Evolutionary conservation across 2,329 filamentous ascomycete species (phyloP), one percentile per base, ranked within the genome.

Genomic region (Claviceps capensis): DNA sequence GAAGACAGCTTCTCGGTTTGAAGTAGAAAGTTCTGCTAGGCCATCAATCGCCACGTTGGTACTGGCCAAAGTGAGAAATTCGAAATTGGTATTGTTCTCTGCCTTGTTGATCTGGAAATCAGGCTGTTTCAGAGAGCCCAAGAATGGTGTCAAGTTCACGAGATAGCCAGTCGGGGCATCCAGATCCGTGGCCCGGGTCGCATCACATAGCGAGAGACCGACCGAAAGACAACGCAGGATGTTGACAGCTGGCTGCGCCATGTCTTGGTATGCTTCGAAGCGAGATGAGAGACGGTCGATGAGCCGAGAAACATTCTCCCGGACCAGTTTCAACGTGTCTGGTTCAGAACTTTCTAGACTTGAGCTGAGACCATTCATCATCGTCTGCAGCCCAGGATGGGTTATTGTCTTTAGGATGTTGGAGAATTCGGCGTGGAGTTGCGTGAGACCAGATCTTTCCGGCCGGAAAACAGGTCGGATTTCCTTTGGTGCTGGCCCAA

Each of bases 221-320:
- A 95, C 72, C 57, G 85, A 80, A 9, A 97, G 71, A 58, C 87
- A 87, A 53, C 85, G 81, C 44, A 97, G 72, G 56, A 96, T 85
- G 50, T 85, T 87, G 45, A 88, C 75, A 11, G 88, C 77, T 4
- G 88, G 90, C 45, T 79, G 74, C 0, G 85, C 86, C 59, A 97
- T 79, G 62, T 98, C 93, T 55, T 88, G 86, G 61, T 96, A 97
- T 14, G 82, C 81, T 41, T 82, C 77, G 62, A 89, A 94, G 38
- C 81, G 76, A 34, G 78, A 73, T 1, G 75, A 76, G 7, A 98
- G 75, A 45, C 90, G 79, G 51, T 76, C 72, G 48, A 86, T 79
- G 41, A 95, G 79, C 55, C 86, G 81, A 6, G 72, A 69, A n/a
- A 93, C 70, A 51, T 78, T 80, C 54, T 74, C 71, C 51, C 71